These are phyloP conservation scores for Trifolium pratense DNA, from an alignment of 306 rosid genomes.

Conservation along the genomic window DNA sequence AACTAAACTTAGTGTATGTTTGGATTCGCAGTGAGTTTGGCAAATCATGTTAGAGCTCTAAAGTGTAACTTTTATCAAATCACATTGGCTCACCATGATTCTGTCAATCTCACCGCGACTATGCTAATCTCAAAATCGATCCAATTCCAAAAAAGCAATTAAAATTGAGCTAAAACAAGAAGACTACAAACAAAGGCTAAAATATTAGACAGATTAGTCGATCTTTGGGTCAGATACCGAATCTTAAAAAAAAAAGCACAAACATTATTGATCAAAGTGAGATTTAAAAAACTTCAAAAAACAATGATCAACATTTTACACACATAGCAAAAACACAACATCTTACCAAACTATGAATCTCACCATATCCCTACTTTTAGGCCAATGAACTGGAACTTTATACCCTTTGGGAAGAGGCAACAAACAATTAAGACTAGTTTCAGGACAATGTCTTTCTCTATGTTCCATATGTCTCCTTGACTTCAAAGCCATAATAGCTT, in stretches of 20 bases:
- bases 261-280: background rate
- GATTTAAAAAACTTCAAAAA: constrained; percentile 26
- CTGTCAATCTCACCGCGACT: no score
- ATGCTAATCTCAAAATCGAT: no score
- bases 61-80: no score
- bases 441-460: constrained; percentile 90
- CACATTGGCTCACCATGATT: no score
- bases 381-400: constrained; percentile 76
- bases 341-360: constrained; percentile 72
- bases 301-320: constrained; percentile 28
- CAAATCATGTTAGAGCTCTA: no score
- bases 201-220: no score
- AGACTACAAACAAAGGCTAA: background rate
- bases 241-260: background rate
- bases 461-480: constrained; percentile 92
- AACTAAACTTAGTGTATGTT: no score
- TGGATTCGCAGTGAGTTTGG: no score
- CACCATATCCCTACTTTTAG: constrained; percentile 99
- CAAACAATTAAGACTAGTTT: constrained; percentile 59
- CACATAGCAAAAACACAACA: constrained; percentile 33
- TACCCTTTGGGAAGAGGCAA: constrained; percentile 75
- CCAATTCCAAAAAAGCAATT: no score
- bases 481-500: constrained; percentile 71
- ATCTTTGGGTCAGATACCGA: no score
- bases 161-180: background rate